Percentiles rank a stretch among this genome's conserved stretches.
These are phyloP conservation scores for Phytophthora pisi DNA, from an alignment of 352 stramenopile species.

Conservation along the genomic window DNA sequence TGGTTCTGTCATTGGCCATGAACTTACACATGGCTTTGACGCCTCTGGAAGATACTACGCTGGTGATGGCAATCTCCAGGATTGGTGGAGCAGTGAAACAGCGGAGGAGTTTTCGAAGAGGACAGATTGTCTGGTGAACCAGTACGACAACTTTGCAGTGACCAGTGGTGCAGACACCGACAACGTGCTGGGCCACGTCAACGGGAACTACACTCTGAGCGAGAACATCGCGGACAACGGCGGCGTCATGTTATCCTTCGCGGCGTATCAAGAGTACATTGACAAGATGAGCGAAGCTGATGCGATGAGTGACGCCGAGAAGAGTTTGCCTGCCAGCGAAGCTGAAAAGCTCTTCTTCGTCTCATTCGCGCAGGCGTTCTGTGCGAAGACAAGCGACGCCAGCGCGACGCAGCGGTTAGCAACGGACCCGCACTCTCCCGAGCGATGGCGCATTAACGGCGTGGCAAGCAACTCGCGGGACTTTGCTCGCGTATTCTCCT, in stretches of 20 bases:
- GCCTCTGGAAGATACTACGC: slow-evolving; percentile 91
- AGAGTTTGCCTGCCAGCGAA: slow-evolving; percentile 18
- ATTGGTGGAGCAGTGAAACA: slow-evolving; percentile 94
- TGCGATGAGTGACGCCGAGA: slow-evolving; percentile 28
- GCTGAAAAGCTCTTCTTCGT: slow-evolving; percentile 79
- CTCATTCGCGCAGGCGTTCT: slow-evolving; percentile 79
- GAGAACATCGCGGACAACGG: slow-evolving; percentile 90
- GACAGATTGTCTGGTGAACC: slow-evolving; percentile 64
- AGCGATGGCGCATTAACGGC: slow-evolving; percentile 80
- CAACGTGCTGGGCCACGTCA: slow-evolving; percentile 66
- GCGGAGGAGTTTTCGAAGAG: slow-evolving; percentile 69
- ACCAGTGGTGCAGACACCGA: slow-evolving; percentile 43
- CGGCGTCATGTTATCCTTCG: slow-evolving; percentile 73
- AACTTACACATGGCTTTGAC: slow-evolving; percentile 97
- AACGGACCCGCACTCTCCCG: slow-evolving; percentile 69
- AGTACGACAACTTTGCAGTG: slow-evolving; percentile 63
- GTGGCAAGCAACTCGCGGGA: slow-evolving; percentile 77
- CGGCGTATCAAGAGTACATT: slow-evolving; percentile 57
- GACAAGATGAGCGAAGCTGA: slow-evolving; percentile 33
- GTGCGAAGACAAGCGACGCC: slow-evolving; percentile 64
- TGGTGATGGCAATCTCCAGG: slow-evolving; percentile 87
- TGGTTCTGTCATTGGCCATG: slow-evolving; percentile 93
- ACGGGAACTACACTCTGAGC: slow-evolving; percentile 78
- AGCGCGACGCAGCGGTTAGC: slow-evolving; percentile 53
- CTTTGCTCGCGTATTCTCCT: slow-evolving; percentile 71